phyloP scores from a whole-genome alignment of 2,329 filamentous ascomycete species.

The Didymella sp. region DNA sequence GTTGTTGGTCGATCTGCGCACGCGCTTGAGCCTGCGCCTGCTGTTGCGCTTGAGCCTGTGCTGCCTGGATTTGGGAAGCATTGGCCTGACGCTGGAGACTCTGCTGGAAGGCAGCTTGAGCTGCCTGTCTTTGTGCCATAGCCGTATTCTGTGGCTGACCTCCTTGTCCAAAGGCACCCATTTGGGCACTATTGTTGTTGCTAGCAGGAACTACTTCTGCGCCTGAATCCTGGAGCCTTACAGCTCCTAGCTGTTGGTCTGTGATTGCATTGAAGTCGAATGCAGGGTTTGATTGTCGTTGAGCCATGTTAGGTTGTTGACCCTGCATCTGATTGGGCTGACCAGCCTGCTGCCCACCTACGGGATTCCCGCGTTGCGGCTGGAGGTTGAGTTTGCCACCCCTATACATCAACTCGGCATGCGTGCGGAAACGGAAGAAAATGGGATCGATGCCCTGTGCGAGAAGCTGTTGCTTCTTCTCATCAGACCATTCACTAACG shows the following conservation, averaged over 20 bases:
- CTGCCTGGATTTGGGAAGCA: constrained; percentile 21
- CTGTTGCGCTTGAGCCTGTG: constrained; percentile 46
- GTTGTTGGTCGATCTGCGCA: constrained; percentile 36
- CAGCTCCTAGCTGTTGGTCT: constrained; percentile 67
- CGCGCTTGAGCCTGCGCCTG: constrained; percentile 29
- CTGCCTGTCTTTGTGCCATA: constrained; percentile 41
- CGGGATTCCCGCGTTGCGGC: constrained; percentile 23
- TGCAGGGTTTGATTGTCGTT: constrained; percentile 40
- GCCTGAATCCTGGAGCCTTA: constrained; percentile 66
- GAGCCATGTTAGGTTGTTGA: constrained; percentile 38
- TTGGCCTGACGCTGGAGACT: constrained; percentile 48
- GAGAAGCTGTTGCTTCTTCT: constrained; percentile 56
- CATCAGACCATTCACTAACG: constrained; percentile 54
- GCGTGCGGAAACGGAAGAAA: constrained; percentile 58
- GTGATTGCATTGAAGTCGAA: constrained; percentile 64
- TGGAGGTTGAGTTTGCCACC: constrained; percentile 26
- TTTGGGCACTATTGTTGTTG: constrained; percentile 56
- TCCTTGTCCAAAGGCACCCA: constrained; percentile 45
- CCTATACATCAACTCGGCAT: constrained; percentile 50
- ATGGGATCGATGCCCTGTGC: constrained; percentile 58
- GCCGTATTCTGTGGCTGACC: constrained; percentile 36
- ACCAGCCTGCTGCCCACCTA: constrained; percentile 37
- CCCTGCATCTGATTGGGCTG: constrained; percentile 40
- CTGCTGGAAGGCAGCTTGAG: constrained; percentile 33
- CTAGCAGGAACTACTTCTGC: constrained; percentile 70